A percentile compares a stretch with the other conserved stretches of the same genome.
phyloP scores from a whole-genome alignment of 2,329 filamentous ascomycete species.

The Fusarium sp. region DNA sequence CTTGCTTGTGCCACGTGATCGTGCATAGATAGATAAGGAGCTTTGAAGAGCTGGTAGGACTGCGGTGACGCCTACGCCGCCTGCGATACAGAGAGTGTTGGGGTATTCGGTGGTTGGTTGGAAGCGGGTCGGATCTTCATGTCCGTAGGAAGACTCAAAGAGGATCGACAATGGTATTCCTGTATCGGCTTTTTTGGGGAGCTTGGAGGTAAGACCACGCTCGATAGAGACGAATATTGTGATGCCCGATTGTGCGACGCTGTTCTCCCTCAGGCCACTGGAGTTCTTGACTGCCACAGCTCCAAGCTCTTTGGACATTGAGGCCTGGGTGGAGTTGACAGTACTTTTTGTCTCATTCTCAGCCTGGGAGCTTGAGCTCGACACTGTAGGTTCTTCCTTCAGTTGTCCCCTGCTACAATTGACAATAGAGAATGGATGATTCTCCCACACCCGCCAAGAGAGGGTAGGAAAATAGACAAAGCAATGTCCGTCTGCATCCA shows the following conservation, averaged over 20 bases:
- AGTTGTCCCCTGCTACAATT: constrained; percentile 28
- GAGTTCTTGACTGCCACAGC: neutral
- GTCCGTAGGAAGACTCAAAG: constrained; percentile 48
- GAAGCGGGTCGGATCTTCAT: constrained; percentile 40
- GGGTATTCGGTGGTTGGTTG: constrained; percentile 41
- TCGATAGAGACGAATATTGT: constrained; percentile 45
- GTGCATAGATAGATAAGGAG: constrained; percentile 34
- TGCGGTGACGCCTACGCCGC: constrained; percentile 50
- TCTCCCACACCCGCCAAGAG: constrained; percentile 51
- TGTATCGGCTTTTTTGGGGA: constrained; percentile 32
- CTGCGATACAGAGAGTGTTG: constrained; percentile 48
- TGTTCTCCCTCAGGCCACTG: neutral
- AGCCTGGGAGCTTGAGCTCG: constrained; percentile 8
- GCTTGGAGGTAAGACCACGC: constrained; percentile 40
- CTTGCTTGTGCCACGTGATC: constrained; percentile 43
- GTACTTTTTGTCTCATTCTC: constrained; percentile 28
- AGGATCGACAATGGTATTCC: constrained; percentile 43
- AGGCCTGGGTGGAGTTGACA: neutral
- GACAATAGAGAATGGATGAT: constrained; percentile 50
- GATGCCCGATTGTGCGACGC: constrained; percentile 36
- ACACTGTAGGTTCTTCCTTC: fast-evolving
- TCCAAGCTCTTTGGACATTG: constrained; percentile 31
- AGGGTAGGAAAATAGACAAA: constrained; percentile 50
- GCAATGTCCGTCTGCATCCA: constrained; percentile 46
- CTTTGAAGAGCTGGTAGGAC: constrained; percentile 44